Evolutionary conservation across 2,329 filamentous ascomycete species (phyloP).

Genomic region (Fusarium redolens): DNA sequence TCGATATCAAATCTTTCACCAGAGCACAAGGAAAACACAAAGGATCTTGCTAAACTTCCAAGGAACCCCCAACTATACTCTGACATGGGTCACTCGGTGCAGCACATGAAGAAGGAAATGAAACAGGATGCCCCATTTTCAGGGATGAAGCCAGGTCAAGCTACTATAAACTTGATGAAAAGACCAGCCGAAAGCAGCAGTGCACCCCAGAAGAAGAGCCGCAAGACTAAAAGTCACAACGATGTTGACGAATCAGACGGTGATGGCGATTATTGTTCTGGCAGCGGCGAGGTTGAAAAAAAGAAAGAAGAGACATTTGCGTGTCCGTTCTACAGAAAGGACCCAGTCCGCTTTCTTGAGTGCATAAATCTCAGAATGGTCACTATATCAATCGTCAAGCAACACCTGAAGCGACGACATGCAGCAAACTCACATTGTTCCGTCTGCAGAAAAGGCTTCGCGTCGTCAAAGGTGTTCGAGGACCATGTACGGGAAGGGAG

Average conservation of each 20-base stretch:
- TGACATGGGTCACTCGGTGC: too few species aligned
- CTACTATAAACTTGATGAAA: background rate
- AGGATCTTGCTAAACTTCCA: too few species aligned
- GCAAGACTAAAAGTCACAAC: background rate
- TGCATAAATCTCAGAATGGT: background rate
- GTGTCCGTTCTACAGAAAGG: slow-evolving; percentile 1
- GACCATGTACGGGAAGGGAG: background rate
- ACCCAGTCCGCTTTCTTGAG: background rate
- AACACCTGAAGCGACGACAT: background rate
- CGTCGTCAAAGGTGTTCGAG: background rate
- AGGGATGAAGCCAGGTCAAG: background rate
- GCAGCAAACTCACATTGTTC: background rate
- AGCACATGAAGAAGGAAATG: background rate
- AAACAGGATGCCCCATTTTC: background rate
- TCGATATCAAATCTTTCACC: too few species aligned
- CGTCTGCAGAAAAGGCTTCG: background rate
- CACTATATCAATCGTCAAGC: slow-evolving; percentile 1
- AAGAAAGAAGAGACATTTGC: background rate
- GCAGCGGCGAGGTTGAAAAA: background rate
- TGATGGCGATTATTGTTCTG: background rate
- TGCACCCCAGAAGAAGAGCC: background rate
- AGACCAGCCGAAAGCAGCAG: background rate
- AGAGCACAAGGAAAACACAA: too few species aligned
- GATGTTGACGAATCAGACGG: background rate
- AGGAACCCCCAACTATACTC: too few species aligned